phyloP scores from a whole-genome alignment of 306 rosid species.

The Abrus precatorius region DNA sequence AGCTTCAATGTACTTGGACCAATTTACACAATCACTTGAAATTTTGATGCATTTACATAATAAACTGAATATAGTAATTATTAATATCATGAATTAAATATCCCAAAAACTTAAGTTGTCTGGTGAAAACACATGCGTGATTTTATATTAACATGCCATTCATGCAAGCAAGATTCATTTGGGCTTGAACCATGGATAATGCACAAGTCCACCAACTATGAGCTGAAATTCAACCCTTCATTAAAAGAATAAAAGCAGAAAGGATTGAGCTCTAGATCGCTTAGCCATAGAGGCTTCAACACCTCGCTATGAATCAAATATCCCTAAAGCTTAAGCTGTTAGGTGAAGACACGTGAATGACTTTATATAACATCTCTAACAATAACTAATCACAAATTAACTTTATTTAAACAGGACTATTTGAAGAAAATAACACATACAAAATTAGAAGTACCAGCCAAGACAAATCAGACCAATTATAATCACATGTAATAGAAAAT shows the following conservation, averaged over 20 bases:
- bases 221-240: neutral
- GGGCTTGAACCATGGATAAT: neutral
- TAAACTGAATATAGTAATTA: slow-evolving; percentile 24
- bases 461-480: slow-evolving; percentile 32
- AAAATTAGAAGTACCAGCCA: slow-evolving; percentile 6
- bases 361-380: neutral
- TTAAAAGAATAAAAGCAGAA: neutral
- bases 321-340: neutral
- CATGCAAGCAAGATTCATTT: neutral
- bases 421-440: slow-evolving; percentile 31
- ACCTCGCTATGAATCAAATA: neutral
- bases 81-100: neutral
- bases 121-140: neutral
- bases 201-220: neutral
- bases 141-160: slow-evolving; percentile 5
- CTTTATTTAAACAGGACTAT: slow-evolving; percentile 1
- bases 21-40: neutral
- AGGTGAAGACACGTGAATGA: neutral
- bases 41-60: neutral
- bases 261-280: neutral
- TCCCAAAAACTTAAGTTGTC: neutral
- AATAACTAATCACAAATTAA: slow-evolving; percentile 9
- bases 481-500: slow-evolving; percentile 31
- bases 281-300: neutral
- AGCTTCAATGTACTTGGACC: slow-evolving; percentile 23